phyloP scores from a whole-genome alignment of 169 alveolate species.

The Plasmodium chabaudi region DNA sequence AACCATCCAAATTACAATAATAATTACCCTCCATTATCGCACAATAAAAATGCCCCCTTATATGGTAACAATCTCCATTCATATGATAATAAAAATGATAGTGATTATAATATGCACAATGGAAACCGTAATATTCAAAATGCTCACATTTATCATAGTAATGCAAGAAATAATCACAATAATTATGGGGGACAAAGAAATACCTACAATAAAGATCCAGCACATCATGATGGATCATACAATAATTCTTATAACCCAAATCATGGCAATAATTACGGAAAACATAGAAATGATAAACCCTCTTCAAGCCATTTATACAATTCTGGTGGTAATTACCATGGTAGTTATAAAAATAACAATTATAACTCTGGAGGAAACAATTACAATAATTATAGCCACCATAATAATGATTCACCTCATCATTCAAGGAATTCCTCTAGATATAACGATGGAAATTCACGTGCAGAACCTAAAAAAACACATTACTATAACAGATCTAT shows the following conservation, averaged over 20 bases:
- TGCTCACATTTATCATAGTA: neutral
- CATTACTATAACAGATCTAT: constrained; percentile 48
- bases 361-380: neutral
- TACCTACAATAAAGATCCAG: neutral
- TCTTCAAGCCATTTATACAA: neutral
- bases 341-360: neutral
- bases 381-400: neutral
- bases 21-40: constrained; percentile 14
- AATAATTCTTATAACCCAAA: neutral
- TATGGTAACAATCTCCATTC: constrained; percentile 2
- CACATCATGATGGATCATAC: neutral
- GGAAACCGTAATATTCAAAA: neutral
- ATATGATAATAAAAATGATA: constrained; percentile 32
- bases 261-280: neutral
- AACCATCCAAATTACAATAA: constrained; percentile 33
- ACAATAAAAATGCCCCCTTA: constrained; percentile 24
- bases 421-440: constrained; percentile 30
- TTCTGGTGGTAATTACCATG: neutral
- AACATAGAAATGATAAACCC: neutral
- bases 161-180: neutral
- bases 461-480: constrained; percentile 27
- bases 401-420: constrained; percentile 19
- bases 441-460: neutral
- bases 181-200: neutral
- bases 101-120: constrained; percentile 3